Conservation (phyloP, 495 filamentous ascomycete species). For the Astrothelium macrocarpum region DNA sequence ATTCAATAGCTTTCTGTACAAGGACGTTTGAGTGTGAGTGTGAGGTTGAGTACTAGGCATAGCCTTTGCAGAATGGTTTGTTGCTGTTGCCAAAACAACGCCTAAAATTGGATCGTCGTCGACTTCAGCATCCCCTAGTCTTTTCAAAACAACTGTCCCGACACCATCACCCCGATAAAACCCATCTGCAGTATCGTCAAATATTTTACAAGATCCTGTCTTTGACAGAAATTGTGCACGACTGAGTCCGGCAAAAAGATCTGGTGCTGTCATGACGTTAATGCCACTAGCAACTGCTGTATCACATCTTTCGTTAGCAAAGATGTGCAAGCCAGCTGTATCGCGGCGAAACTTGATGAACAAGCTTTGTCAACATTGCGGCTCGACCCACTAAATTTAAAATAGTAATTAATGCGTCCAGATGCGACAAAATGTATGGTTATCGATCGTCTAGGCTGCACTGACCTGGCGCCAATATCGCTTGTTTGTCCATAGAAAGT, state of each 20-base stretch:
- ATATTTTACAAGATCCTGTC: conserved; percentile 36
- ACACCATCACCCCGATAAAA: conserved; percentile 32
- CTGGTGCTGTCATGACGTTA: conserved; percentile 33
- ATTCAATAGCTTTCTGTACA: conserved; percentile 20
- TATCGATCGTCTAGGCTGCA: conserved; percentile 23
- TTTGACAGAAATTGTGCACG: conserved; percentile 30
- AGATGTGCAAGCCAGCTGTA: conserved; percentile 30
- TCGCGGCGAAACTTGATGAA: conserved; percentile 29
- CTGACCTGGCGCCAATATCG: conserved; percentile 30
- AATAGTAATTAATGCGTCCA: conserved; percentile 29
- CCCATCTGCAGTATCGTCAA: conserved; percentile 32
- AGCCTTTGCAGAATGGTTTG: conserved; percentile 31
- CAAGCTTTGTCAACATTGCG: conserved; percentile 27
- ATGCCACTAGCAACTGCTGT: conserved; percentile 33
- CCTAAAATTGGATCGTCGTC: conserved; percentile 27
- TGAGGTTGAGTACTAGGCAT: conserved; percentile 34
- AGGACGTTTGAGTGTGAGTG: conserved; percentile 16
- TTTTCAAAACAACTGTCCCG: conserved; percentile 29
- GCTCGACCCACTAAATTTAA: conserved; percentile 12
- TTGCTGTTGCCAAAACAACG: conserved; percentile 21
- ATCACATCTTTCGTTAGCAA: conserved; percentile 31
- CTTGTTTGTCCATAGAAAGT: conserved; percentile 33
- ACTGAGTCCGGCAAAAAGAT: conserved; percentile 27
- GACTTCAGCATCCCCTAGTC: conserved; percentile 27
- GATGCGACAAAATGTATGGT: conserved; percentile 25